Evolutionary conservation across 495 filamentous ascomycete genomes (phyloP), one percentile per base, ranked within the genome.

Genomic region (Penicillium subrubescens): DNA sequence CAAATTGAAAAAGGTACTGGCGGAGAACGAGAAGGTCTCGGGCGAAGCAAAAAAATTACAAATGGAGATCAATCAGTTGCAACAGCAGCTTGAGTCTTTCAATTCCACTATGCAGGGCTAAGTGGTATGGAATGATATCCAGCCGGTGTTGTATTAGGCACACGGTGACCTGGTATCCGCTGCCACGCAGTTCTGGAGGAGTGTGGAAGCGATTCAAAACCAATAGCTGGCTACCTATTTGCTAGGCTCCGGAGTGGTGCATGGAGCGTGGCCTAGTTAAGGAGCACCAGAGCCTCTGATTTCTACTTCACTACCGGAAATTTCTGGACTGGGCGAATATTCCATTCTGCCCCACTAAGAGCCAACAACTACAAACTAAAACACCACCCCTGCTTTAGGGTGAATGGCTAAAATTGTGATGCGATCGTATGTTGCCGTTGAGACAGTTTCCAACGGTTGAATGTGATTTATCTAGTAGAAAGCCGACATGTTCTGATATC

Each of bases 121-220:
- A 37, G 60, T 62, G 54, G 46, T 55, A 37, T 67, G 51, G 65
- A 60, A 63, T 54, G 61, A 67, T 58, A 63, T 67, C 56, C 50
- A 63, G 65, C 61, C 48, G 35, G 11, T 51, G 7, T 58, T 63
- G 35, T 51, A 67, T 60, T 51, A 67, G 41, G 52, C 55, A 59
- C 60, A 67, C n/a, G 50, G 48, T 50, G 60, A 63, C 12, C 56
- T 67, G 37, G 57, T 67, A 12, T 63, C 55, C 0, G 56, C 55
- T 50, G 59, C 65, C 46, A 63, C 60, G 31, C 50, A 31, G 59
- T 67, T 57, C 57, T 57, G 52, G 59, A 66, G 35, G 29, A 41
- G 43, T 44, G 57, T 62, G 44, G 59, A 58, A 15, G 58, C 48
- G 23, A 41, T 65, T 44, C 63, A 61, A 37, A 65, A 65, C 63